phyloP scores from a whole-genome alignment of 495 filamentous ascomycete genomes.

The Xylaria palmicola region DNA sequence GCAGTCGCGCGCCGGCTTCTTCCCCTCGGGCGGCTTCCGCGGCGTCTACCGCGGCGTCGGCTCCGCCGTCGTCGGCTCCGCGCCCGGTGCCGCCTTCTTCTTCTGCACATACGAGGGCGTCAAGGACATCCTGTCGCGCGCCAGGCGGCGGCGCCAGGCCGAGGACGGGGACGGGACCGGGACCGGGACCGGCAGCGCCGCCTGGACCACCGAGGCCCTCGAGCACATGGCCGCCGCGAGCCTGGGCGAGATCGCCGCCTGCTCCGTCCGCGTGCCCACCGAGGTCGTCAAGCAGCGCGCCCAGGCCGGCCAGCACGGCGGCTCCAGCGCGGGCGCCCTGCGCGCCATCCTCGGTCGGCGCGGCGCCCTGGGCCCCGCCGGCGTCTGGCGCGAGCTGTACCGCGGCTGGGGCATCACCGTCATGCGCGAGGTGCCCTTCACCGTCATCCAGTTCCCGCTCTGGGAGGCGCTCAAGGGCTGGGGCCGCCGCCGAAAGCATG shows the following conservation, averaged over 20 bases:
- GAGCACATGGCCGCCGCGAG: slow-evolving; percentile 87
- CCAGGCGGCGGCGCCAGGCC: slow-evolving; percentile 15
- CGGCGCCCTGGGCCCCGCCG: slow-evolving; percentile 42
- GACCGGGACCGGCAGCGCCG: background rate
- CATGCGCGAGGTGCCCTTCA: slow-evolving; percentile 95
- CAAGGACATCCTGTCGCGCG: slow-evolving; percentile 57
- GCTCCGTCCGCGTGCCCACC: slow-evolving; percentile 88
- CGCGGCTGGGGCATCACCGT: slow-evolving; percentile 88
- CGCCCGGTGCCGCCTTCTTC: slow-evolving; percentile 95
- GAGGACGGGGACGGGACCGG: slow-evolving; percentile 2
- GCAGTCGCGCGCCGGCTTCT: slow-evolving; percentile 80
- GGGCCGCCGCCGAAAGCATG: slow-evolving; percentile 36
- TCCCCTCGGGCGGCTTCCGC: slow-evolving; percentile 69
- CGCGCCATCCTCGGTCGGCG: slow-evolving; percentile 63
- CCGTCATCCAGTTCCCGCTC: slow-evolving; percentile 92
- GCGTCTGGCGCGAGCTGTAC: slow-evolving; percentile 81
- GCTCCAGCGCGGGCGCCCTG: slow-evolving; percentile 60
- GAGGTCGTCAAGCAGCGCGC: slow-evolving; percentile 97
- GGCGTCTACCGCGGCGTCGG: slow-evolving; percentile 73
- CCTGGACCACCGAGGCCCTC: slow-evolving; percentile 22
- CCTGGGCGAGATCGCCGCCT: slow-evolving; percentile 88
- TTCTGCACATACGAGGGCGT: slow-evolving; percentile 93
- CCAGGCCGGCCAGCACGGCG: slow-evolving; percentile 72
- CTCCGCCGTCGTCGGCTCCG: slow-evolving; percentile 79
- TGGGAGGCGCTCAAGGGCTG: slow-evolving; percentile 87